These are phyloP conservation scores for Aspergillus japonicus DNA, from an alignment of 2,329 filamentous ascomycete genomes.

Conservation along the genomic window DNA sequence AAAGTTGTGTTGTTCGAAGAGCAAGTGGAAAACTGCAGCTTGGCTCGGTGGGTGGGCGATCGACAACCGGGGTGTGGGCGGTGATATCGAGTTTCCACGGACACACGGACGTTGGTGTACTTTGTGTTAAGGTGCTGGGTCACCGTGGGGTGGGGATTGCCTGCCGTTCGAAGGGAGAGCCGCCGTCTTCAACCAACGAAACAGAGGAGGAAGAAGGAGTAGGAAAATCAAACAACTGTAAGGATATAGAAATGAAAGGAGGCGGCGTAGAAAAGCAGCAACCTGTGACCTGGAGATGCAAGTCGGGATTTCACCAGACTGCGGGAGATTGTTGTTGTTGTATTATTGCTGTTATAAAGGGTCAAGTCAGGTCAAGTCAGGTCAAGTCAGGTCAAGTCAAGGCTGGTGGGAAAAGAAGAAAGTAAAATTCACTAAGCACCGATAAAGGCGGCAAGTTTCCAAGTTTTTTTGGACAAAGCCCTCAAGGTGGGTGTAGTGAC, in stretches of 20 bases:
- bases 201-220: constrained; percentile 12
- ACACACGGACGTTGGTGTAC: constrained; percentile 20
- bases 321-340: not conserved
- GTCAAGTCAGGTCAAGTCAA: not conserved
- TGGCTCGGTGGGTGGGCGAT: constrained; percentile 10
- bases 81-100: constrained; percentile 19
- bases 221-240: not conserved
- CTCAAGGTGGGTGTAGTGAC: not conserved
- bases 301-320: not conserved
- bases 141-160: constrained; percentile 21
- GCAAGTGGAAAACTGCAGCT: constrained; percentile 12
- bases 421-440: constrained; percentile 8
- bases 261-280: not conserved
- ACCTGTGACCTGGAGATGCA: not conserved
- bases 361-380: not conserved
- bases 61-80: constrained; percentile 8
- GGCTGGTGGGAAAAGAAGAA: constrained; percentile 1
- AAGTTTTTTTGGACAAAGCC: not conserved
- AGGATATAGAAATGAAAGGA: not conserved
- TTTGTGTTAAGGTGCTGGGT: not conserved
- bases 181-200: constrained; percentile 11
- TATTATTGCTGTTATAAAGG: constrained; percentile 1
- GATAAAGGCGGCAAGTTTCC: constrained; percentile 14
- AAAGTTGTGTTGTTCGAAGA: not conserved
- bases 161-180: constrained; percentile 17